Percentiles rank a stretch among this genome's conserved stretches.
phyloP scores from a whole-genome alignment of 2,329 filamentous ascomycete species.

The Talaromyces sp. region DNA sequence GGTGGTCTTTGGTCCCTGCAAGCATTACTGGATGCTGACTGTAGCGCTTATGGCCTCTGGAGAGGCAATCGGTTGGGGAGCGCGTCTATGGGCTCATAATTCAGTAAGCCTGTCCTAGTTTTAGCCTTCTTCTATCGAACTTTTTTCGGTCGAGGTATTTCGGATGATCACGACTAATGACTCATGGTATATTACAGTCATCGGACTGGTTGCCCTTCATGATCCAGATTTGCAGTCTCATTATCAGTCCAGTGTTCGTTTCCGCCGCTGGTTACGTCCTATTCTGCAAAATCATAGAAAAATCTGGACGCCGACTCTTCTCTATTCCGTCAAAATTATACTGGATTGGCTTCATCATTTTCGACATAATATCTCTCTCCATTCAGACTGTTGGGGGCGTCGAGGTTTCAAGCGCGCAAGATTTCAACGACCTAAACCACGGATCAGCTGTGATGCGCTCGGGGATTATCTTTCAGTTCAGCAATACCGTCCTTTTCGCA shows the following conservation, averaged over 20 bases:
- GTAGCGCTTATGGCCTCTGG: not conserved
- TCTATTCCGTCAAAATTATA: not conserved
- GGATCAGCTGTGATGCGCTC: not conserved
- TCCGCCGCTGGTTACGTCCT: not conserved
- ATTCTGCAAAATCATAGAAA: not conserved
- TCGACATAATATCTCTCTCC: not conserved
- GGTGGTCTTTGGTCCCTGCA: not conserved
- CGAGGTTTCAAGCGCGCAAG: not conserved
- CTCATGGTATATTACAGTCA: not conserved
- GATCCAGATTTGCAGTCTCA: not conserved
- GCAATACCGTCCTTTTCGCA: not conserved
- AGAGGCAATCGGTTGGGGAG: not conserved
- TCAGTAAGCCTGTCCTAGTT: not conserved
- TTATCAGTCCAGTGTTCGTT: not conserved
- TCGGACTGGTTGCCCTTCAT: not conserved
- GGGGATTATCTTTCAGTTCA: not conserved
- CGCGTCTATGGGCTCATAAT: not conserved
- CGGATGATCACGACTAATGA: not conserved
- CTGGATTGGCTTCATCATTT: not conserved
- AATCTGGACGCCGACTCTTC: not conserved
- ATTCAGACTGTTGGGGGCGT: not conserved
- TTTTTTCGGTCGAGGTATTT: not conserved
- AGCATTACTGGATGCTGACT: not conserved
- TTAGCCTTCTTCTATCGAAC: not conserved
- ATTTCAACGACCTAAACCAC: not conserved